phyloP scores from a whole-genome alignment of 495 filamentous ascomycete species.

The Talaromyces nanjingensis region DNA sequence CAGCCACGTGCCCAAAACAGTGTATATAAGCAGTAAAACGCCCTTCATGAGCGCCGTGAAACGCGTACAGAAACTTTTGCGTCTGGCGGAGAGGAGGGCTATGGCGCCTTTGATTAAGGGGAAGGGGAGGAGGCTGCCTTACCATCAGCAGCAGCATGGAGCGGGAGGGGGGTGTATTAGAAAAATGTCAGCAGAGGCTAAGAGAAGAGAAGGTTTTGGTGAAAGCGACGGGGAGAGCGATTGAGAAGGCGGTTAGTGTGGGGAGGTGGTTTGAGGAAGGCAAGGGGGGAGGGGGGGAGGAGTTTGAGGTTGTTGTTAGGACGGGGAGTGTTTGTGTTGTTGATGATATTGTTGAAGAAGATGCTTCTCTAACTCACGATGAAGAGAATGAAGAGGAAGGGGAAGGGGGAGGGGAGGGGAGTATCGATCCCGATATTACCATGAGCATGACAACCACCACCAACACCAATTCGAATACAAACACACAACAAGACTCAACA shows the following conservation, averaged over 20 bases:
- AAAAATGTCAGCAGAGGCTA: slow-evolving; percentile 30
- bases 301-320: slow-evolving; percentile 48
- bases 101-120: slow-evolving; percentile 28
- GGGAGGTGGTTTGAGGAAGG: slow-evolving; percentile 58
- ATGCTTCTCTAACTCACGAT: slow-evolving; percentile 12
- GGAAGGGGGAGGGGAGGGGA: slow-evolving; percentile 11
- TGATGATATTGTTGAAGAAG: slow-evolving; percentile 58
- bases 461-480: not conserved
- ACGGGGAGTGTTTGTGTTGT: slow-evolving; percentile 63
- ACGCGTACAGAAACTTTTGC: slow-evolving; percentile 67
- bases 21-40: slow-evolving; percentile 72
- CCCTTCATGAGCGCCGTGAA: slow-evolving; percentile 80
- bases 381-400: slow-evolving; percentile 19
- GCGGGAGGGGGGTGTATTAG: slow-evolving; percentile 31
- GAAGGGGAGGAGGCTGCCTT: slow-evolving; percentile 17
- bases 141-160: not conserved
- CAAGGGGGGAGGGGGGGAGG: slow-evolving; percentile 26
- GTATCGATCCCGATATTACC: slow-evolving; percentile 10
- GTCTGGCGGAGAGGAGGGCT: slow-evolving; percentile 53
- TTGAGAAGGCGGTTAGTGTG: slow-evolving; percentile 60
- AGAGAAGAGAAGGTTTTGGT: slow-evolving; percentile 57
- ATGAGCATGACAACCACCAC: not conserved
- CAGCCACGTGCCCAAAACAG: slow-evolving; percentile 46
- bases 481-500: not conserved
- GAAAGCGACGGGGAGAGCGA: slow-evolving; percentile 74